Percentiles rank a stretch among this genome's conserved stretches.
These are phyloP conservation scores for Incumbomyces delicatus DNA, from an alignment of 2,329 filamentous ascomycete species.

Conservation along the genomic window DNA sequence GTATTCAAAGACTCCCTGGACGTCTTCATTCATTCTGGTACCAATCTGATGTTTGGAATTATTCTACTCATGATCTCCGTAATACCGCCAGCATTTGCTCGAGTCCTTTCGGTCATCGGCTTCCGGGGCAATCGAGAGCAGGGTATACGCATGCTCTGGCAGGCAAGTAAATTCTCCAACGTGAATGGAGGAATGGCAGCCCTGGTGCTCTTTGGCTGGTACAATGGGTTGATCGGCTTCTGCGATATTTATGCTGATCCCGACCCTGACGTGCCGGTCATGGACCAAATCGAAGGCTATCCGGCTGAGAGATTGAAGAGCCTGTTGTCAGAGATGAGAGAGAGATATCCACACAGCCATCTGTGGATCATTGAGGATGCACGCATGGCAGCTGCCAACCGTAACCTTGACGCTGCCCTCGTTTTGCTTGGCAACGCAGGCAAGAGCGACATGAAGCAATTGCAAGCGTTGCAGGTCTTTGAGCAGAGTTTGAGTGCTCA, in stretches of 20 bases:
- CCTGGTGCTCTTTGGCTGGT: conserved; percentile 71
- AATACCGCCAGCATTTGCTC: conserved; percentile 83
- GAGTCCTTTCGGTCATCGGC: conserved; percentile 75
- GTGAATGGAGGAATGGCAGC: conserved; percentile 87
- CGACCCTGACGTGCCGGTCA: conserved; percentile 35
- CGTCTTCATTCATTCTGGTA: conserved; percentile 78
- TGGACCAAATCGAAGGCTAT: conserved; percentile 57
- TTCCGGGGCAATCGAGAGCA: conserved; percentile 80
- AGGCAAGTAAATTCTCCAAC: conserved; percentile 73
- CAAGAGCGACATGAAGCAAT: conserved; percentile 71
- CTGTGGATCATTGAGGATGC: conserved; percentile 88
- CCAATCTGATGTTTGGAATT: conserved; percentile 81
- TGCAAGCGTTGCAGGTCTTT: conserved; percentile 75
- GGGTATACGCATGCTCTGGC: conserved; percentile 81
- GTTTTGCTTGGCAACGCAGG: conserved; percentile 49
- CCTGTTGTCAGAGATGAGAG: conserved; percentile 64
- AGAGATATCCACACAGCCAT: conserved; percentile 67
- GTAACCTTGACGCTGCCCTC: conserved; percentile 58
- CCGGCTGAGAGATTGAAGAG: conserved; percentile 57
- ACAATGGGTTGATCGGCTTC: conserved; percentile 76
- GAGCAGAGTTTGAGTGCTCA: conserved; percentile 71
- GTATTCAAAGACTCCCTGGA: conserved; percentile 68
- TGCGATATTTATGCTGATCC: conserved; percentile 70
- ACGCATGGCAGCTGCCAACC: conserved; percentile 59
- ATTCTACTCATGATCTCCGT: conserved; percentile 82